Base-by-base conservation (phyloP, 2,329 filamentous ascomycete species). In the Zymoseptoria passerinii region DNA sequence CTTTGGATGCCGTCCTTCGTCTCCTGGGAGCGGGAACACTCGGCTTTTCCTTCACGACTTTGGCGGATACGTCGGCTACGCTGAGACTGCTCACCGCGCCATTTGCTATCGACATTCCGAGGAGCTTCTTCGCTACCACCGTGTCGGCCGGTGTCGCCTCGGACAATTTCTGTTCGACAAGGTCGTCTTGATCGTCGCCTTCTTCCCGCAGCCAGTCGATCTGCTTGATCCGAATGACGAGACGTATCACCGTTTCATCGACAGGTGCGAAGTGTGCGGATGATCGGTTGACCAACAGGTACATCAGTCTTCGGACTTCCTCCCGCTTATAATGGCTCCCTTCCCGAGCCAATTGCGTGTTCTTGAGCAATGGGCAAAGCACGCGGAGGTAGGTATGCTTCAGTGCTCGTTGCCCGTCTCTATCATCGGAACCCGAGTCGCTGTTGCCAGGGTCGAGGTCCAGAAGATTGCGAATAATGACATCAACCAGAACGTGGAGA, bases 361-460 rank as follows among this genome's bases (percentile, higher is more conserved):
- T 90, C 44, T 89, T 88, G 20, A 99, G 80, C 23, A 99, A 80
- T 0, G 94, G 94, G 69, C 95, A 91, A 10, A 99, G 78, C 3
- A 99, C 94, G 29, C 94, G 86, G 5, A 99, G 81, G 71, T 99
- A 99, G 3, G 94, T 99, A 72, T 99, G 94, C 44, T 92, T 84
- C 58, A 99, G 78, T 2, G 83, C 77, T 18, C 65, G 62, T 55
- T 72, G 70, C 8, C 71, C 71, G 53, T 70, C 68, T 28, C 61
- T 50, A 27, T 71, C 69, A 4, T 44, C 48, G 16, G 59, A 60
- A 18, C 66, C 66, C 16, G 58, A 58, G 23, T 73, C 72, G 27
- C 71, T 66, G 9, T 79, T 85, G 71, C 96, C 92, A 68, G 92
- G 87, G 0, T 95, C 94, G 8, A 99, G 80, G 71, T 99, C 94